These are phyloP conservation scores for Casaregolazyma suthepensis DNA, from an alignment of 1,139 yeast genomes.

Conservation along the genomic window DNA sequence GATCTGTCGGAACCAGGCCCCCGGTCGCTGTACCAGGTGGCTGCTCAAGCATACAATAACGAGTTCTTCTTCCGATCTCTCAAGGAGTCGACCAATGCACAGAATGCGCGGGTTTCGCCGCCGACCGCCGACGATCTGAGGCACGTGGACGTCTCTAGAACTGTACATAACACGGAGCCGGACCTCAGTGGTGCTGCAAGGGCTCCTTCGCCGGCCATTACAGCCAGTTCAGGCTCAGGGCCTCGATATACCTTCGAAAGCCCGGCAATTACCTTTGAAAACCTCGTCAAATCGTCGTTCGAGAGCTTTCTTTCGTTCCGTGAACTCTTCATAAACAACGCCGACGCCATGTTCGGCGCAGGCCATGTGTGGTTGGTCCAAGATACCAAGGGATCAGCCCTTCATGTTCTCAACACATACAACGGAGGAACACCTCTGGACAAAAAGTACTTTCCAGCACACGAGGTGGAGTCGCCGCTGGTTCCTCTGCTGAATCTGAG, in stretches of 20 bases:
- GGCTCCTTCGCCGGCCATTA: conserved; percentile 6
- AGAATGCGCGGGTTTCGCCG: conserved; percentile 18
- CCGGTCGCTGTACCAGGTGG: conserved; percentile 60
- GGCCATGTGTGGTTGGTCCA: conserved; percentile 91
- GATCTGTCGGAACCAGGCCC: conserved; percentile 1
- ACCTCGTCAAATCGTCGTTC: conserved; percentile 32
- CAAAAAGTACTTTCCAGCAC: conserved; percentile 33
- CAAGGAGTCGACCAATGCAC: conserved; percentile 24
- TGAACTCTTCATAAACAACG: conserved; percentile 50
- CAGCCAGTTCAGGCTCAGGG: conserved; percentile 3
- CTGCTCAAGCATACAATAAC: conserved; percentile 87
- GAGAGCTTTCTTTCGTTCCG: conserved; percentile 47
- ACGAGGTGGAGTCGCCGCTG: conserved; percentile 23
- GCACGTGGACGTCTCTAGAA: conserved; percentile 20
- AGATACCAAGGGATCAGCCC: conserved; percentile 21
- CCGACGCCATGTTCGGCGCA: conserved; percentile 59
- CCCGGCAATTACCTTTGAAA: conserved; percentile 16
- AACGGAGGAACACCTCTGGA: conserved; percentile 86
- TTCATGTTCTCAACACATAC: conserved; percentile 63
- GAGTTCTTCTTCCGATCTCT: conserved; percentile 73
- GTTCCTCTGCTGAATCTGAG: conserved; percentile 74
- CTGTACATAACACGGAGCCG: conserved; percentile 17
- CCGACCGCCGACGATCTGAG: conserved; percentile 11
- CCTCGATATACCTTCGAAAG: conserved; percentile 1
- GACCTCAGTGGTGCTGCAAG: conserved; percentile 3